phyloP scores from a whole-genome alignment of 306 rosid species.

The Abrus precatorius region DNA sequence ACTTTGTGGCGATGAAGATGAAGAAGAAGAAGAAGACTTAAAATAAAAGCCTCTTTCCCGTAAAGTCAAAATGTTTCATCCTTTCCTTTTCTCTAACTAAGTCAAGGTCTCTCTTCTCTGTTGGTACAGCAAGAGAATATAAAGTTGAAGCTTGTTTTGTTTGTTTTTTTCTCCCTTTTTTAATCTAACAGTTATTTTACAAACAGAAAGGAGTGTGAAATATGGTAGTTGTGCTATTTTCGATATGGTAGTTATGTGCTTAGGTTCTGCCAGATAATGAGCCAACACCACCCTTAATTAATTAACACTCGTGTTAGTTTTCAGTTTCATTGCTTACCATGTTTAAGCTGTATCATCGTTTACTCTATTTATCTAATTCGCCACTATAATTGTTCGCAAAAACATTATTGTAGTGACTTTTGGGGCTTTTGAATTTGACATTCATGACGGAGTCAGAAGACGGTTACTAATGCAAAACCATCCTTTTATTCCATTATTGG shows the following conservation, averaged over 20 bases:
- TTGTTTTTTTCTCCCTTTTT: neutral
- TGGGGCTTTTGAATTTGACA: slow-evolving; percentile 10
- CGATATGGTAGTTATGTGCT: slow-evolving; percentile 23
- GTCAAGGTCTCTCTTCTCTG: slow-evolving; percentile 29
- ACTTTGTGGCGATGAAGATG: too few relatives aligned
- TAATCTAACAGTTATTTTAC: neutral
- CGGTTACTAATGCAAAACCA: neutral
- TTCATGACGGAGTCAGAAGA: neutral
- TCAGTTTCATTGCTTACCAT: neutral
- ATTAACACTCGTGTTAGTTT: neutral
- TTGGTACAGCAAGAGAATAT: neutral
- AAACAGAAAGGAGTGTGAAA: neutral
- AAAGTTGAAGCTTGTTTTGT: neutral
- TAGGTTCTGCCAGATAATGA: slow-evolving; percentile 33
- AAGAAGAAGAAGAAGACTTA: neutral
- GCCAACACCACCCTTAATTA: neutral
- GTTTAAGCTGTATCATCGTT: neutral
- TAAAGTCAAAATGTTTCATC: slow-evolving; percentile 8
- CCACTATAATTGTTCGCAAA: neutral
- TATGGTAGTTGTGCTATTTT: slow-evolving; percentile 35
- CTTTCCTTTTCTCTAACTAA: neutral
- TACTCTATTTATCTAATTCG: neutral
- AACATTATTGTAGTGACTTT: neutral
- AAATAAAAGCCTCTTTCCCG: neutral
- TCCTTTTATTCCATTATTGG: neutral